Percentiles rank a stretch among this genome's conserved stretches.
These are phyloP conservation scores for Amanita phalloides DNA, from an alignment of 768 basidiomycete species.

Conservation along the genomic window DNA sequence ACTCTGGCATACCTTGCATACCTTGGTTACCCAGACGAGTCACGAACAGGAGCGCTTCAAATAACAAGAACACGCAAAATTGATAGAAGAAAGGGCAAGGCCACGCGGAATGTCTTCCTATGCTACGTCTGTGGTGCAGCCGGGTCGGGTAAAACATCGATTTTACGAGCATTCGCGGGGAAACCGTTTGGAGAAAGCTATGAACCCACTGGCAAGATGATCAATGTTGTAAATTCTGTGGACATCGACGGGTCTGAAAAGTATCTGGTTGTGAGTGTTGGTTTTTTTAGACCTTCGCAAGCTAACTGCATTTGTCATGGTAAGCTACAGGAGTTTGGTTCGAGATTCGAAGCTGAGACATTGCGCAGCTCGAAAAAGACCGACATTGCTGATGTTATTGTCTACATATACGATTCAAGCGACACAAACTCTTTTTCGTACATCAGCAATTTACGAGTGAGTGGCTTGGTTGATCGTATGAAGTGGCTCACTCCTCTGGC, in stretches of 20 bases:
- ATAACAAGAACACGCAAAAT: conserved; percentile 77
- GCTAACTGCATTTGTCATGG: background rate
- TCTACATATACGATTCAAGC: conserved; percentile 95
- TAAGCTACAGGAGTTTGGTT: conserved; percentile 91
- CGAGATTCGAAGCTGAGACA: conserved; percentile 87
- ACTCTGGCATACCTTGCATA: conserved; percentile 94
- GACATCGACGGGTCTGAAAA: conserved; percentile 93
- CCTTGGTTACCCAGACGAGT: conserved; percentile 77
- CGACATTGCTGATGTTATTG: conserved; percentile 87
- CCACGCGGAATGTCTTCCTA: conserved; percentile 84
- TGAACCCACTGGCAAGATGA: conserved; percentile 83
- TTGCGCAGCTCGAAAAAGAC: conserved; percentile 84
- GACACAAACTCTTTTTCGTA: conserved; percentile 99
- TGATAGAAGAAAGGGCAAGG: conserved; percentile 81
- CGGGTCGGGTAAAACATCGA: conserved; percentile 88
- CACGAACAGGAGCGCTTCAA: conserved; percentile 74
- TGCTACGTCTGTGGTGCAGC: conserved; percentile 94
- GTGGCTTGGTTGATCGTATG: conserved; percentile 7
- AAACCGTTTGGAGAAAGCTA: conserved; percentile 68
- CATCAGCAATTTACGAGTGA: conserved; percentile 89
- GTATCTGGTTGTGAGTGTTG: conserved; percentile 78
- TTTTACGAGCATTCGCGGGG: conserved; percentile 77
- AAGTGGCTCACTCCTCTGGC: conserved; percentile 12
- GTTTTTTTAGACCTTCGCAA: background rate
- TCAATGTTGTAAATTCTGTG: conserved; percentile 90